These are phyloP conservation scores for Antitrichia curtipendula DNA, from an alignment of 225 moss, liverwort and hornwort species.

Conservation along the genomic window DNA sequence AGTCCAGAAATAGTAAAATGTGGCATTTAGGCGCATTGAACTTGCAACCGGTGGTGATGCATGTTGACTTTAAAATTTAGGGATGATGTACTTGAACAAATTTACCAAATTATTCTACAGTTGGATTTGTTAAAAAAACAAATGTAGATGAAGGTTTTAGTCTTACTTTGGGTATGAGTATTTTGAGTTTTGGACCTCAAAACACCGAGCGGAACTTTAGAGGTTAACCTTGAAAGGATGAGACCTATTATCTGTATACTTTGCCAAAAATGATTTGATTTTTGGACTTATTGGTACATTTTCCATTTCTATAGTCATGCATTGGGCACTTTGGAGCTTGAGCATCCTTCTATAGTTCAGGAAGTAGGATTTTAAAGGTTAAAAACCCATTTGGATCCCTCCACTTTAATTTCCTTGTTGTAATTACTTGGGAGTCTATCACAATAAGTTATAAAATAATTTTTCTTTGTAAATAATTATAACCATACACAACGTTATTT, in stretches of 20 bases:
- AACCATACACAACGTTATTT: not conserved
- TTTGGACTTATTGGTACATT: not conserved
- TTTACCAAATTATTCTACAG: fast-evolving
- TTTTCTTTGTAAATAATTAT: not conserved
- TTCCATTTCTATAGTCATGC: not conserved
- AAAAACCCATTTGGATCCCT: fast-evolving
- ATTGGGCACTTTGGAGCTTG: not conserved
- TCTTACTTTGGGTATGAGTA: not conserved
- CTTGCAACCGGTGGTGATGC: not conserved
- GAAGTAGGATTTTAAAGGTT: not conserved
- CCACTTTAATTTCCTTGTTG: not conserved
- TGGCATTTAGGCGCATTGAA: not conserved
- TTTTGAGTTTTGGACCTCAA: not conserved
- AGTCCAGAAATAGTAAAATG: too few species aligned
- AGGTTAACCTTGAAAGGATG: not conserved
- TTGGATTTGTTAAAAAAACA: too few species aligned
- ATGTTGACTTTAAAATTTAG: not conserved
- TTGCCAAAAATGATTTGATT: not conserved
- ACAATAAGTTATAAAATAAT: not conserved
- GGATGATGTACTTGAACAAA: not conserved
- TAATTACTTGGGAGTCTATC: not conserved
- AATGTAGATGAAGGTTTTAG: not conserved
- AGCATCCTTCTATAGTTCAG: not conserved
- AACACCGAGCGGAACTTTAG: fast-evolving
- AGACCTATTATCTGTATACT: not conserved